These are phyloP conservation scores for Plasmodium blacklocki DNA, from an alignment of 169 alveolate species.

Conservation along the genomic window DNA sequence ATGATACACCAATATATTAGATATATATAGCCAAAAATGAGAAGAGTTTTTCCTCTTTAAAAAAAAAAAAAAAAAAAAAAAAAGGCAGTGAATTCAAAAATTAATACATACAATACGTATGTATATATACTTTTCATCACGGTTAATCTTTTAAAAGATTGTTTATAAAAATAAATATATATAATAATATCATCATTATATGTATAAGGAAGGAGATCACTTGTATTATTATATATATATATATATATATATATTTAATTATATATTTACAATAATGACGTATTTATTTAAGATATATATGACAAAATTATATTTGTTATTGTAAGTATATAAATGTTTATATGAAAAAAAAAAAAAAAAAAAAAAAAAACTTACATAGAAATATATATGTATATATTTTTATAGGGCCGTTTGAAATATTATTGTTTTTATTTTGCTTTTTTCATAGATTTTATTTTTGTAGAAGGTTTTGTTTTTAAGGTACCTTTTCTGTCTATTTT, in stretches of 20 bases:
- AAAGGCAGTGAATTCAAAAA: too few species aligned
- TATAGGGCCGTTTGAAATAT: neutral
- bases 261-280: neutral
- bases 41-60: too few species aligned
- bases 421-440: neutral
- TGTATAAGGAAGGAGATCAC: too few species aligned
- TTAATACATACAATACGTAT: too few species aligned
- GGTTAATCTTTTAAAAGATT: too few species aligned
- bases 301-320: too few species aligned
- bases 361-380: neutral
- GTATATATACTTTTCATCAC: too few species aligned
- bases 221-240: neutral
- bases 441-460: slow-evolving; percentile 17
- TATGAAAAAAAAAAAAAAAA: neutral
- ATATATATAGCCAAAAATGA: too few species aligned
- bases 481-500: slow-evolving; percentile 40
- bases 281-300: neutral
- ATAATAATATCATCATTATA: neutral
- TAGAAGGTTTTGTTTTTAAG: slow-evolving; percentile 11
- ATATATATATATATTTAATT: neutral
- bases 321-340: too few species aligned
- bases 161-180: neutral
- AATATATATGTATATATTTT: neutral
- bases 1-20: too few species aligned
- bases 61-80: too few species aligned